Conservation (phyloP, 768 basidiomycete species). For the Xerocomus spinulosus region DNA sequence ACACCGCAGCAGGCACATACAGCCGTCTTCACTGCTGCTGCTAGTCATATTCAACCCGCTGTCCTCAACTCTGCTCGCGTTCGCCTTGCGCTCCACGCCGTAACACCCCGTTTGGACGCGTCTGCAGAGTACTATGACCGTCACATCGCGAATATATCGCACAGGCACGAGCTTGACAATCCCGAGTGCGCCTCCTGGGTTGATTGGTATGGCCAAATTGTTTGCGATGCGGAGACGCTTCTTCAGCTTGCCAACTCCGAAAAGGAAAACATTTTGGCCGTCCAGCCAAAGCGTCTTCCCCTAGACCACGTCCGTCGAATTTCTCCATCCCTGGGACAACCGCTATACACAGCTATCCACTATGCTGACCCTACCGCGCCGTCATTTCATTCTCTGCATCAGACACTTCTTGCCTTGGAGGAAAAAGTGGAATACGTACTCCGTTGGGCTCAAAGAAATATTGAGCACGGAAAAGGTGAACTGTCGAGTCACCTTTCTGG, state of each 20-base stretch:
- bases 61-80: slow-evolving; percentile 57
- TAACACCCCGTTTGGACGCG: slow-evolving; percentile 78
- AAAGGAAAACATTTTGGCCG: slow-evolving; percentile 30
- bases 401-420: slow-evolving; percentile 49
- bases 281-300: slow-evolving; percentile 44
- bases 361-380: slow-evolving; percentile 65
- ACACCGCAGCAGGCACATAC: slow-evolving; percentile 49
- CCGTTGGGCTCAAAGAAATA: slow-evolving; percentile 36
- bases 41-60: slow-evolving; percentile 43
- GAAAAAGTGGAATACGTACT: slow-evolving; percentile 69
- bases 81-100: slow-evolving; percentile 71
- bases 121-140: slow-evolving; percentile 68
- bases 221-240: slow-evolving; percentile 64
- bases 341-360: slow-evolving; percentile 65
- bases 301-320: slow-evolving; percentile 75
- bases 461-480: slow-evolving; percentile 34
- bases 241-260: slow-evolving; percentile 48
- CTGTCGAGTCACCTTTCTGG: slow-evolving; percentile 60
- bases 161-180: slow-evolving; percentile 23
- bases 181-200: slow-evolving; percentile 67
- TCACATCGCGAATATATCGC: slow-evolving; percentile 28
- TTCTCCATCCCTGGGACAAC: slow-evolving; percentile 41
- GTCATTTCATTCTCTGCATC: slow-evolving; percentile 69
- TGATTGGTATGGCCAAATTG: slow-evolving; percentile 73
- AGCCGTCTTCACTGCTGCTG: slow-evolving; percentile 36